Evolutionary conservation across 192 early-diverging fungal genomes (phyloP).

Genomic region (Jimgerdemannia flammicorona): DNA sequence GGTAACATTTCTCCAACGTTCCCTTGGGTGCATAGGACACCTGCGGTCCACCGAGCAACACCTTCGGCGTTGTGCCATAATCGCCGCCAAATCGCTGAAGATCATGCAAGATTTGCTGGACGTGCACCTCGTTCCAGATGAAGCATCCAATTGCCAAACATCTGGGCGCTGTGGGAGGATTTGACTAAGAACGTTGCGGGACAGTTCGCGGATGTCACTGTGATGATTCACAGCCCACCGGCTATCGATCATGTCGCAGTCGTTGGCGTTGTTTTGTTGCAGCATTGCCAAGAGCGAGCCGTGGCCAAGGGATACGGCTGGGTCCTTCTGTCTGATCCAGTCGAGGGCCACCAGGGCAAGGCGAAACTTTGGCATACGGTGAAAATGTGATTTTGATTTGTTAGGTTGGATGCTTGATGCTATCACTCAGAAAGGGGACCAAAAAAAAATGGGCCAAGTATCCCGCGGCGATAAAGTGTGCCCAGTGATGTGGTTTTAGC

Average conservation of each 20-base stretch:
- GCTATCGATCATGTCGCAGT: background rate
- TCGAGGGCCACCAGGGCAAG: conserved; percentile 14
- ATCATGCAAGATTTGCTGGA: conserved; percentile 9
- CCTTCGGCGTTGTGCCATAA: background rate
- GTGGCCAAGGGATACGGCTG: conserved; percentile 12
- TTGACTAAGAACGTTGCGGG: background rate
- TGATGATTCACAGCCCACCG: conserved; percentile 4
- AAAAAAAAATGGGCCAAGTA: no score
- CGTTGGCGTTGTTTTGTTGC: conserved; percentile 3
- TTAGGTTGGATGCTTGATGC: no score
- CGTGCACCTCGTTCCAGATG: conserved; percentile 17
- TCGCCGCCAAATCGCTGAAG: background rate
- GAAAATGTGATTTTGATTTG: no score
- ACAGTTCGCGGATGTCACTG: background rate
- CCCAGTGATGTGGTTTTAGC: no score
- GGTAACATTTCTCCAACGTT: conserved; percentile 6
- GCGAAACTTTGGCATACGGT: background rate
- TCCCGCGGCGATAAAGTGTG: no score
- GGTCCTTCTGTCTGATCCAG: conserved; percentile 19
- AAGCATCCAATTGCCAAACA: conserved; percentile 13
- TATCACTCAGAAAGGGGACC: no score
- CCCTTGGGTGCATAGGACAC: background rate
- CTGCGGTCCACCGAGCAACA: conserved; percentile 15
- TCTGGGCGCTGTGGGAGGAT: background rate
- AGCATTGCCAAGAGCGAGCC: conserved; percentile 14